Conservation (phyloP, 2,329 filamentous ascomycete species). For the Thelonectria olida region DNA sequence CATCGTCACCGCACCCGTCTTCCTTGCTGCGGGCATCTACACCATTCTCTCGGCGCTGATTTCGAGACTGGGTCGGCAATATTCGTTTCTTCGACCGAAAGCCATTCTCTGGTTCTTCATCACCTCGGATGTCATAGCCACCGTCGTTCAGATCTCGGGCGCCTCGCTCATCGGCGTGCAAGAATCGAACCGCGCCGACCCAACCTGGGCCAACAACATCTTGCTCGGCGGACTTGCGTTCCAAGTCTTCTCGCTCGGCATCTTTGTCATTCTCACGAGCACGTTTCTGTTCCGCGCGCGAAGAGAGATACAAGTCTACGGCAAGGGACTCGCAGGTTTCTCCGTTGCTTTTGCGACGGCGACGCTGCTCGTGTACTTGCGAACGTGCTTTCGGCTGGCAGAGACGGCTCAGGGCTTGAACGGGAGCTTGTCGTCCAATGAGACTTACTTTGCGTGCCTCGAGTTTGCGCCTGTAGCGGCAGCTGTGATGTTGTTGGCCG, state of each 20-base stretch:
- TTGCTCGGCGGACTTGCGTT: constrained; percentile 63
- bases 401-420: constrained; percentile 62
- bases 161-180: constrained; percentile 62
- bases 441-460: constrained; percentile 62
- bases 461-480: constrained; percentile 64
- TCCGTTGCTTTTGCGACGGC: constrained; percentile 52
- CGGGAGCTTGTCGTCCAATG: constrained; percentile 56
- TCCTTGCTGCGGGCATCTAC: constrained; percentile 65
- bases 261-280: constrained; percentile 55
- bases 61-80: constrained; percentile 51
- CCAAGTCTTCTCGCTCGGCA: constrained; percentile 61
- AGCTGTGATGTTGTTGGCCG: constrained; percentile 55
- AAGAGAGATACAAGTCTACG: constrained; percentile 33
- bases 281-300: constrained; percentile 52
- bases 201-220: constrained; percentile 62
- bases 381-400: constrained; percentile 62
- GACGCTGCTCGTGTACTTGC: constrained; percentile 59
- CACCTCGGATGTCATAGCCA: constrained; percentile 61
- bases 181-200: constrained; percentile 58
- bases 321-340: constrained; percentile 49
- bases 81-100: constrained; percentile 55
- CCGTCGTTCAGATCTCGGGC: constrained; percentile 62
- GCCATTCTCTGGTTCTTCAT: constrained; percentile 64
- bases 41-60: constrained; percentile 63
- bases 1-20: constrained; percentile 67